Evolutionary conservation across 2,329 filamentous ascomycete genomes (phyloP).

Genomic region (Colletotrichum brevisporum): DNA sequence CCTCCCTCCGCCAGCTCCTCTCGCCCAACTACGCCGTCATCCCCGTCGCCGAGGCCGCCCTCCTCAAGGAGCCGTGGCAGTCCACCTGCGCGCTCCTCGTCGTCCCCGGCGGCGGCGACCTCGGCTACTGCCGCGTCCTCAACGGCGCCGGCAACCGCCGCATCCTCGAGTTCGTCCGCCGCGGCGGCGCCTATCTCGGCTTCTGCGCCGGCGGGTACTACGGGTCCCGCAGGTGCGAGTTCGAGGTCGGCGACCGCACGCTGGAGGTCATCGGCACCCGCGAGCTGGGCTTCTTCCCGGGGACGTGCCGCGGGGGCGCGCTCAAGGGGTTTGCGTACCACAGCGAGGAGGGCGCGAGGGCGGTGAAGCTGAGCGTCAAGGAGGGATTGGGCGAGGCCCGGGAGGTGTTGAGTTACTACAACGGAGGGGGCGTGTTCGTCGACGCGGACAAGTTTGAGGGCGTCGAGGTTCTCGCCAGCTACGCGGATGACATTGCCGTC

Average conservation of each 20-base stretch:
- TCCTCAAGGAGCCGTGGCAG: conserved; percentile 94
- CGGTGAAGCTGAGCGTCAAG: conserved; percentile 76
- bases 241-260: conserved; percentile 81
- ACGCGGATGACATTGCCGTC: conserved; percentile 80
- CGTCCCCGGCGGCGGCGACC: conserved; percentile 93
- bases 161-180: conserved; percentile 87
- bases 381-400: conserved; percentile 64
- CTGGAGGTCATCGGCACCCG: conserved; percentile 89
- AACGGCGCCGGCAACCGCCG: conserved; percentile 90
- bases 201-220: conserved; percentile 98
- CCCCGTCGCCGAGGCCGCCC: conserved; percentile 80
- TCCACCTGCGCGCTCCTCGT: conserved; percentile 90
- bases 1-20: conserved; percentile 86
- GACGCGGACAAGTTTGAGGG: conserved; percentile 77
- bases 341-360: conserved; percentile 86
- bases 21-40: conserved; percentile 95
- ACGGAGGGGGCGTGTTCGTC: conserved; percentile 94
- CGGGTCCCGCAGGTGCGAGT: conserved; percentile 85
- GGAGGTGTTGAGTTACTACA: conserved; percentile 86
- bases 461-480: conserved; percentile 87
- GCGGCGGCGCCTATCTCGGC: conserved; percentile 88
- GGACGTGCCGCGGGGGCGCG: conserved; percentile 86
- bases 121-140: conserved; percentile 88
- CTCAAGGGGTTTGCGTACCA: conserved; percentile 93
- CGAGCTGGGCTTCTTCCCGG: conserved; percentile 91